Evolutionary conservation across 768 basidiomycete genomes (phyloP).

Genomic region (Lenzites betulinus): DNA sequence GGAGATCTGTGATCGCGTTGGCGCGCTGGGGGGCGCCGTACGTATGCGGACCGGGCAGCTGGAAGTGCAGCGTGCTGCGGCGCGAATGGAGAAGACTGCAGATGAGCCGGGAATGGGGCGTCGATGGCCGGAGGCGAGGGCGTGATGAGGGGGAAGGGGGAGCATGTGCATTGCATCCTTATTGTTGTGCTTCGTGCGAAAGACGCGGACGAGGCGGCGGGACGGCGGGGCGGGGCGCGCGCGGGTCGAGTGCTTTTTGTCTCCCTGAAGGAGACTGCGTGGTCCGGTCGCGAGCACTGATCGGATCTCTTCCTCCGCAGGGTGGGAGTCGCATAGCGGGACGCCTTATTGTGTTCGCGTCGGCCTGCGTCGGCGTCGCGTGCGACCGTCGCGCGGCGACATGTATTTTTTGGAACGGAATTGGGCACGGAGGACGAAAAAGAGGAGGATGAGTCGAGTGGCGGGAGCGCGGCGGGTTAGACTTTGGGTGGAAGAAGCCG

Average conservation of each 20-base stretch:
- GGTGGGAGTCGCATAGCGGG: conserved; percentile 12
- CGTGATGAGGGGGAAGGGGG: conserved; percentile 9
- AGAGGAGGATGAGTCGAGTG: background rate
- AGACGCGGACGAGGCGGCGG: conserved; percentile 2
- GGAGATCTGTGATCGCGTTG: background rate
- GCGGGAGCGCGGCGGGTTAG: background rate
- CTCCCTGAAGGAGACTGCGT: background rate
- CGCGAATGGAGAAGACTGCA: conserved; percentile 1
- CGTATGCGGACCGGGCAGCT: background rate
- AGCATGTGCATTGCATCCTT: conserved; percentile 9
- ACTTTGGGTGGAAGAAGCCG: conserved; percentile 16
- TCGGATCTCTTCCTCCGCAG: conserved; percentile 17
- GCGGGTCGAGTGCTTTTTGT: conserved; percentile 1
- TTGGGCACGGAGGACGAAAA: background rate
- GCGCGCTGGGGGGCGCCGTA: background rate
- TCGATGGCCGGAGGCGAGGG: conserved; percentile 13
- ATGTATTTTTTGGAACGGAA: background rate
- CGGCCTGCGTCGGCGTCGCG: background rate
- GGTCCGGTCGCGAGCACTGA: conserved; percentile 10
- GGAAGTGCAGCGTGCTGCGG: background rate
- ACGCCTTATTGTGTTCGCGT: conserved; percentile 15
- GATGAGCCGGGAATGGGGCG: background rate
- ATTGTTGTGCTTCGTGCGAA: conserved; percentile 14
- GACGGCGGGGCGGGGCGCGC: background rate
- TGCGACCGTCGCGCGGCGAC: background rate